Conservation (phyloP, 257 asterid species). For the Solanum gandarillasii region DNA sequence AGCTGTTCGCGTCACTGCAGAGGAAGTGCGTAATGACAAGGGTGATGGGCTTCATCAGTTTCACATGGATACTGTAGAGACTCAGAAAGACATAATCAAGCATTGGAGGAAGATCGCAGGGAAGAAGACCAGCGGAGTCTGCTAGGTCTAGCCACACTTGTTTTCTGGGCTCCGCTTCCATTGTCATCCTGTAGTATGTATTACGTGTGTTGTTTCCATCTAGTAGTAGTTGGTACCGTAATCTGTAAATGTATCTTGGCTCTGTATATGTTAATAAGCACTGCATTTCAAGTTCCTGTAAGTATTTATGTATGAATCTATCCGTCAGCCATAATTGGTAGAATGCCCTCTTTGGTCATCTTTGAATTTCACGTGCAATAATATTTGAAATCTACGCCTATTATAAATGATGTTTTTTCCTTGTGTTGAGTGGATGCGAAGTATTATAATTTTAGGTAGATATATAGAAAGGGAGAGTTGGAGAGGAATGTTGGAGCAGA, state of each 20-base stretch:
- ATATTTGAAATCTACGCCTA: background rate
- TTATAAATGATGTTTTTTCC: background rate
- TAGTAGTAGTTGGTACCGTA: background rate
- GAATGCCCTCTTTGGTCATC: background rate
- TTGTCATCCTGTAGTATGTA: background rate
- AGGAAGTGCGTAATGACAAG: background rate
- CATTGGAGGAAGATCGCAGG: slow-evolving; percentile 49
- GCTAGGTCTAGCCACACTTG: slow-evolving; percentile 15
- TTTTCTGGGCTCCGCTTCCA: background rate
- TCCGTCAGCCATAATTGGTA: background rate
- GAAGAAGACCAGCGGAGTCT: slow-evolving; percentile 50
- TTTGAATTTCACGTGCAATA: background rate
- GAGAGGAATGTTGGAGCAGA: too few relatives aligned
- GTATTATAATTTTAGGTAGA: background rate
- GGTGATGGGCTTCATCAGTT: slow-evolving; percentile 1
- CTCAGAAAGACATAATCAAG: slow-evolving; percentile 24
- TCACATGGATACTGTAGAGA: slow-evolving; percentile 4
- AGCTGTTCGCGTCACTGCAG: slow-evolving; percentile 17
- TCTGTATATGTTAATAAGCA: background rate
- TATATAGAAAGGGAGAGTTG: background rate
- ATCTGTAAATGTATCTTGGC: background rate
- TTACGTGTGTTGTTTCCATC: background rate
- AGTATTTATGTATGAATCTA: background rate
- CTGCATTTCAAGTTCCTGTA: background rate
- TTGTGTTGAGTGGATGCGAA: background rate